A percentile compares a stretch with the other conserved stretches of the same genome.
Evolutionary conservation across 805 yeast genomes (phyloP).

Genomic region (Blastobotrys robertii): DNA sequence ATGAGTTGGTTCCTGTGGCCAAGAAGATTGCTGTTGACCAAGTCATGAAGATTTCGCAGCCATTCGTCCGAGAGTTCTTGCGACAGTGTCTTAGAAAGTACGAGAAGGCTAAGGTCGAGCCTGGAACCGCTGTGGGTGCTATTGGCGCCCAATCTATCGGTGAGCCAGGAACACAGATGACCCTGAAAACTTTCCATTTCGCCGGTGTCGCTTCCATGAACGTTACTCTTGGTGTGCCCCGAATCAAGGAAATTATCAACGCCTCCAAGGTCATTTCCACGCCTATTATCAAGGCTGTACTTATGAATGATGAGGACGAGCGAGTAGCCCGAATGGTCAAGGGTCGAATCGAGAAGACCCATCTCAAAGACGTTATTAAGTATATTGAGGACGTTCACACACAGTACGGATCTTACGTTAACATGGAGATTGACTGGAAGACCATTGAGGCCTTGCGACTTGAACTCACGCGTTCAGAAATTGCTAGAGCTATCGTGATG

Average conservation of each 20-base stretch:
- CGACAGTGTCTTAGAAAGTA: slow-evolving; percentile 73
- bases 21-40: slow-evolving; percentile 25
- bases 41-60: slow-evolving; percentile 47
- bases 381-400: slow-evolving; percentile 91
- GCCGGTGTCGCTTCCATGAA: slow-evolving; percentile 99
- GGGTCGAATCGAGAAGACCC: slow-evolving; percentile 92
- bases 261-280: slow-evolving; percentile 93
- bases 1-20: slow-evolving; percentile 20
- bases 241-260: slow-evolving; percentile 96
- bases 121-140: slow-evolving; percentile 99
- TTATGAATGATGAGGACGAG: slow-evolving; percentile 89
- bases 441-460: slow-evolving; percentile 86
- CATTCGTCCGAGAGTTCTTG: slow-evolving; percentile 55
- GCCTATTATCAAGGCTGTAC: slow-evolving; percentile 89
- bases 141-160: slow-evolving; percentile 99
- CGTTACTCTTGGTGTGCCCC: slow-evolving; percentile 97
- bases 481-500: slow-evolving; percentile 66
- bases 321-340: slow-evolving; percentile 98
- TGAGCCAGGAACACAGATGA: slow-evolving; percentile 99
- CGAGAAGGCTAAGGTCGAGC: slow-evolving; percentile 85
- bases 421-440: slow-evolving; percentile 69
- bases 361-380: slow-evolving; percentile 74
- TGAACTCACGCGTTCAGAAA: slow-evolving; percentile 78
- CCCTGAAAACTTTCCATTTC: slow-evolving; percentile 91
- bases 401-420: slow-evolving; percentile 64